Conservation (phyloP, 2,329 filamentous ascomycete species). For the Ascochyta lentis region DNA sequence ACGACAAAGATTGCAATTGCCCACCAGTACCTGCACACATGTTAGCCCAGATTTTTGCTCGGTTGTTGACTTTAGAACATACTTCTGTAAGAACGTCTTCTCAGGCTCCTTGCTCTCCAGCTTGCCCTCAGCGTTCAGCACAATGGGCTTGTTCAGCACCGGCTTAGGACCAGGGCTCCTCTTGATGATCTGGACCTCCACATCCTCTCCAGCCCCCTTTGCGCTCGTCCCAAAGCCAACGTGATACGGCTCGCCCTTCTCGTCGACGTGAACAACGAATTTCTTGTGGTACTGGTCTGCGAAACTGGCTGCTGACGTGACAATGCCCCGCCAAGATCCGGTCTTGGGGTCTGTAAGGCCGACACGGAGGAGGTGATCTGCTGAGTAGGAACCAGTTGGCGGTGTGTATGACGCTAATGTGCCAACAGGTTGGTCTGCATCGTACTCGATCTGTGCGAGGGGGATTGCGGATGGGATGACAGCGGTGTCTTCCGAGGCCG, state of each 20-base stretch:
- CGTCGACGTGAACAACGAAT: slow-evolving; percentile 53
- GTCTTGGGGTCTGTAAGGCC: slow-evolving; percentile 51
- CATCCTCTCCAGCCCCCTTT: slow-evolving; percentile 41
- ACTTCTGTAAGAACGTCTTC: slow-evolving; percentile 61
- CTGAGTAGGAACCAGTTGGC: slow-evolving; percentile 42
- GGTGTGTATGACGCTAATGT: slow-evolving; percentile 45
- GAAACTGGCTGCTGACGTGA: slow-evolving; percentile 54
- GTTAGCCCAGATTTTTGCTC: slow-evolving; percentile 17
- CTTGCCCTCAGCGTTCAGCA: slow-evolving; percentile 62
- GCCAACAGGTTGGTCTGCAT: slow-evolving; percentile 45
- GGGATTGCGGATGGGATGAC: slow-evolving; percentile 46
- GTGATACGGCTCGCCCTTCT: slow-evolving; percentile 53
- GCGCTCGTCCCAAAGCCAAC: slow-evolving; percentile 52
- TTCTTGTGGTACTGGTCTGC: slow-evolving; percentile 51
- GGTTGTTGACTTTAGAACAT: slow-evolving; percentile 25
- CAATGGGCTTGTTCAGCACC: slow-evolving; percentile 60
- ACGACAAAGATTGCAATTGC: slow-evolving; percentile 56
- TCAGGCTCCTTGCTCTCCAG: slow-evolving; percentile 56
- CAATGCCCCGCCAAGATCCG: slow-evolving; percentile 54
- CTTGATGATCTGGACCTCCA: slow-evolving; percentile 53
- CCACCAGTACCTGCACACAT: slow-evolving; percentile 57
- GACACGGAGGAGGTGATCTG: slow-evolving; percentile 52
- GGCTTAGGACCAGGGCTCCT: slow-evolving; percentile 51
- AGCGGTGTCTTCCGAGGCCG: slow-evolving; percentile 76
- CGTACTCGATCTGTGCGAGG: slow-evolving; percentile 54